Base-by-base conservation (phyloP, 2,329 filamentous ascomycete species). In the Davidsoniella australis region DNA sequence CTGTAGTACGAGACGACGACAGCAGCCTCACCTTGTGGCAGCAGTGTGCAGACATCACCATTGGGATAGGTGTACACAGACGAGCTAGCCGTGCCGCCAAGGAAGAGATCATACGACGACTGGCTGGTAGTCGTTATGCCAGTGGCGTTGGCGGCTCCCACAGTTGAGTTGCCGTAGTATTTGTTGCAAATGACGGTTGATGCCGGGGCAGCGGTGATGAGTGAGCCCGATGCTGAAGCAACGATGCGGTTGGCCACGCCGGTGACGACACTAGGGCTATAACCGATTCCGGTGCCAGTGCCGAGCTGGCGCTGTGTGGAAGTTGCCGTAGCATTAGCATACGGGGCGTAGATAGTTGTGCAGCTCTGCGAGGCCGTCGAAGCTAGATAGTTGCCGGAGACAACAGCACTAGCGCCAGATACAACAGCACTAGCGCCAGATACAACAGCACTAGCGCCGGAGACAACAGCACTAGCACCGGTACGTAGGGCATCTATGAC, bases 1-100 rank as follows among this genome's bases (percentile, higher is more conserved):
- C 69, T 72, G 59, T 73, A 64, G 16, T 71, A 62, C 2, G 64
- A 67, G 58, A 65, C 71, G 8, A 64, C 56, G 1, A 62, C 68
- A 4, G 64, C 53, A 5, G 60, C 58, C 41, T 64, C 61, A 16
- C 57, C 51, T 2, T 51, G 50, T 5, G 55, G 47, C 0, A 62
- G 50, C n/a, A 57, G 56, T 10, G 62, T 66, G 54, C 67, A 68
- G 5, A 43, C 41, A 18, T 47, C 17, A 23, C 51, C 51, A 29
- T 46, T 29, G 24, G 51, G 47, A 20, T 53, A 49, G 5, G 51
- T 52, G 17, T 48, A 52, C 20, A 36, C 9, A 12, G 46, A 48
- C 5, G 20, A 43, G 12, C n/a, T 24, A 47, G 49, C 41, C 14
- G 29, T 17, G 10, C 12, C 12, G 36, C 41, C 36, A 29, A 45